Evolutionary conservation across 2,329 filamentous ascomycete genomes (phyloP), one percentile per base, ranked within the genome.

Genomic region (Dothiorella sarmentorum): DNA sequence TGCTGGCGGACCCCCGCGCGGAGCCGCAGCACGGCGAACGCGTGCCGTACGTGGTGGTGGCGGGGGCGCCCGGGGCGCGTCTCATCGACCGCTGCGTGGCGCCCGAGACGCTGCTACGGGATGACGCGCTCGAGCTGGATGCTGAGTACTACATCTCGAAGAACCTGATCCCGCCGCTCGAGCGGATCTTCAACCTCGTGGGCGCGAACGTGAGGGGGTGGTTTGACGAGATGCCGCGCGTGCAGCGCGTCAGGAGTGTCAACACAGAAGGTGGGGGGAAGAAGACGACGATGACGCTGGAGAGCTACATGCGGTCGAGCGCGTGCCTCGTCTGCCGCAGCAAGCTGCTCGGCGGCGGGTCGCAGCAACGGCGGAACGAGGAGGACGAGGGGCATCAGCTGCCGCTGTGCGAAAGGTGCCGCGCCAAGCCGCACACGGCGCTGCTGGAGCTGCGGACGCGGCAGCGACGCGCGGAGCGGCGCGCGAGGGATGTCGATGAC

Each of bases 71-170:
- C 0, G 91, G 91, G 0, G 88, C 92, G 7, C 79, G 91, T 27
- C 82, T 99, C 7, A 87, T 91, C 64, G 93, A 97, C 72, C 88
- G 94, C 11, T 96, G 91, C 69, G 89, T 99, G 0, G 84, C 90
- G 29, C 94, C 94, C 0, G 91, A 97, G 66, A 86, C 87, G 9
- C 78, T 97, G 3, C 80, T 97, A 1, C 78, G 84, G 56, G 90
- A 90, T 63, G 85, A 89, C 20, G 84, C 93, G 66, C 83, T 88
- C 52, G 86, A 91, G 65, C 82, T 99, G 17, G 94, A 99, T 68
- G 87, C 92, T 0, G 91, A 97, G 65, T 99, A 99, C 74, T 99
- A 99, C 76, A 97, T 99, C 67, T 85, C 83, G 17, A 97, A 97
- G 77, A 97, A 97, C 69, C 71, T 99, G 7, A 95, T 99, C 51